Percentiles rank a stretch among this genome's conserved stretches.
Evolutionary conservation across 768 basidiomycete species (phyloP).

Genomic region (Cystobasidium tubakii): DNA sequence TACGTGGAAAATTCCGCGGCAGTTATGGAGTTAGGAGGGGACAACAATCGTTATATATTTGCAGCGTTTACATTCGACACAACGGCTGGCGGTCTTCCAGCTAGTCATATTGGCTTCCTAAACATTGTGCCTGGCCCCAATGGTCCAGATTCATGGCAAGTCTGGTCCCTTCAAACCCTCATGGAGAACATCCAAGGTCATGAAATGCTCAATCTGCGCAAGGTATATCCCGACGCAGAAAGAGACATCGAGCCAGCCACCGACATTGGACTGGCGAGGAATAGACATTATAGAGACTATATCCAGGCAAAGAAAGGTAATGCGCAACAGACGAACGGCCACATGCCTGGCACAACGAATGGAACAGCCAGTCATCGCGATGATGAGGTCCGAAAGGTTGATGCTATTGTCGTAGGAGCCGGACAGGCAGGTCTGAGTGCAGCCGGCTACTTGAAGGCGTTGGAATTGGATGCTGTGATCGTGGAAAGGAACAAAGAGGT

Average conservation of each 20-base stretch:
- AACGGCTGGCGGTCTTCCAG: neutral
- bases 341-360: neutral
- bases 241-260: neutral
- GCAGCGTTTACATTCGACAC: slow-evolving; percentile 8
- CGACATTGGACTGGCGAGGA: neutral
- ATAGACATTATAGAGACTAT: slow-evolving; percentile 7
- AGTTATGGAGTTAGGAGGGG: neutral
- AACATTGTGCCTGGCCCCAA: neutral
- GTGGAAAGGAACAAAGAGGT: slow-evolving; percentile 31
- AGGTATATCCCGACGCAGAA: neutral
- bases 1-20: slow-evolving; percentile 1
- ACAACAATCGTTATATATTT: slow-evolving; percentile 5
- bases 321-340: neutral
- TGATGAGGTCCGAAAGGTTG: neutral
- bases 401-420: slow-evolving; percentile 27
- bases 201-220: slow-evolving; percentile 18
- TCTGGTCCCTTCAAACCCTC: slow-evolving; percentile 13
- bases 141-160: slow-evolving; percentile 1
- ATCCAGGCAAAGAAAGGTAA: slow-evolving; percentile 9
- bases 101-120: slow-evolving; percentile 4
- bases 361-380: neutral
- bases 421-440: slow-evolving; percentile 26
- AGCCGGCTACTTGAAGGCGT: slow-evolving; percentile 13
- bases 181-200: slow-evolving; percentile 25
- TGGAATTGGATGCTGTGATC: slow-evolving; percentile 18